Evolutionary conservation across 306 rosid species (phyloP).

Genomic region (Vicia faba): DNA sequence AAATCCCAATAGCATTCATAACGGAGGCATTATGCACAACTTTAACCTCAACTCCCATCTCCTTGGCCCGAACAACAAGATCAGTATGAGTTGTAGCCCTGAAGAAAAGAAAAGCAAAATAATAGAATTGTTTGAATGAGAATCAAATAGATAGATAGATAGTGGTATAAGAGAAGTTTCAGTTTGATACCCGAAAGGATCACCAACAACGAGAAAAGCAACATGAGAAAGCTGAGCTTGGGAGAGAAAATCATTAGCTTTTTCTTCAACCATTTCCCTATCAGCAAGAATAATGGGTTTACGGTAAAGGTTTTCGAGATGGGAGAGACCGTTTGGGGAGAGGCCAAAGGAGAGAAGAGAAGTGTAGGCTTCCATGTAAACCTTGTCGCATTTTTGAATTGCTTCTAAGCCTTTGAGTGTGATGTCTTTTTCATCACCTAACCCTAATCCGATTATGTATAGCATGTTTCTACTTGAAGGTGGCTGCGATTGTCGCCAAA

Average conservation of each 20-base stretch:
- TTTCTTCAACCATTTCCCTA: slow-evolving; percentile 93
- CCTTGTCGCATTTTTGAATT: slow-evolving; percentile 57
- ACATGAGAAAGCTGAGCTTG: slow-evolving; percentile 43
- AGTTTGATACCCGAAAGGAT: slow-evolving; percentile 63
- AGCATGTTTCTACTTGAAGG: slow-evolving; percentile 44
- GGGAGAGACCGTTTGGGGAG: slow-evolving; percentile 69
- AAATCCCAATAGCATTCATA: slow-evolving; percentile 87
- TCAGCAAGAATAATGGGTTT: slow-evolving; percentile 73
- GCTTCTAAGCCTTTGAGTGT: slow-evolving; percentile 88
- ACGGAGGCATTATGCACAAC: slow-evolving; percentile 83
- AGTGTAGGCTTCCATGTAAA: slow-evolving; percentile 88
- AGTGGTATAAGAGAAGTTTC: no score
- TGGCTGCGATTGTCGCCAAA: no score
- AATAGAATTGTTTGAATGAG: no score
- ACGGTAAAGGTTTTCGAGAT: slow-evolving; percentile 72
- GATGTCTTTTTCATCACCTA: slow-evolving; percentile 84
- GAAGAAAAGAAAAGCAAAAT: no score
- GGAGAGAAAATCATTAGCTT: slow-evolving; percentile 45
- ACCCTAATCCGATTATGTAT: slow-evolving; percentile 81
- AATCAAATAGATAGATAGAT: no score
- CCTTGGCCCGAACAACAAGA: slow-evolving; percentile 87
- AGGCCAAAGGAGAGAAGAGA: slow-evolving; percentile 92
- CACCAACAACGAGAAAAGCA: slow-evolving; percentile 59
- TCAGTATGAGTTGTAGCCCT: slow-evolving; percentile 82
- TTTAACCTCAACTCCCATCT: slow-evolving; percentile 68